Conservation (phyloP, 1,139 yeast species). For the Meyerozyma elateridarum region DNA sequence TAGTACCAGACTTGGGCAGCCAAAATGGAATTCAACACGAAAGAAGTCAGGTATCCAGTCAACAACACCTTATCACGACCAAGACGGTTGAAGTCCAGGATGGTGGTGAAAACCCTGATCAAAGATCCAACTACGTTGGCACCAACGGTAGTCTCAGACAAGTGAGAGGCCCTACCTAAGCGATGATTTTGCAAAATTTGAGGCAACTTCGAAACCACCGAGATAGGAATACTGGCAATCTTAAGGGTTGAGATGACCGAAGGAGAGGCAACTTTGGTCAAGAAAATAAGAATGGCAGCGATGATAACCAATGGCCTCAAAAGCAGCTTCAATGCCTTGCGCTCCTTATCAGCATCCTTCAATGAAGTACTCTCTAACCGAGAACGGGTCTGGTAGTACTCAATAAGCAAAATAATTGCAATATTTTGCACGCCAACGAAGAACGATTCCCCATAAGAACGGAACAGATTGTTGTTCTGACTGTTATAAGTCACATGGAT, state of each 20-base stretch:
- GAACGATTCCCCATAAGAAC: constrained; percentile 41
- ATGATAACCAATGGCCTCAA: constrained; percentile 26
- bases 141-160: constrained; percentile 48
- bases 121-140: constrained; percentile 54
- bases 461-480: constrained; percentile 32
- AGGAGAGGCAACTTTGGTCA: constrained; percentile 31
- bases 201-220: constrained; percentile 50
- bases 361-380: constrained; percentile 14
- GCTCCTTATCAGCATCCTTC: constrained; percentile 17
- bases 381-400: constrained; percentile 28
- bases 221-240: constrained; percentile 49
- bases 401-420: constrained; percentile 32
- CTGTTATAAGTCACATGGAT: constrained; percentile 39
- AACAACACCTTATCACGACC: constrained; percentile 26
- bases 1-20: constrained; percentile 32
- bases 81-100: constrained; percentile 19
- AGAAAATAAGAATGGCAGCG: constrained; percentile 24
- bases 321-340: constrained; percentile 17
- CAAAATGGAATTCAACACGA: constrained; percentile 27
- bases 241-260: constrained; percentile 34
- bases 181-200: constrained; percentile 47
- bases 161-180: constrained; percentile 49
- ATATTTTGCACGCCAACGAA: constrained; percentile 39
- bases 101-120: constrained; percentile 54
- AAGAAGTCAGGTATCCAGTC: constrained; percentile 33